Conservation (phyloP, 2,329 filamentous ascomycete genomes). For the Aspergillus tubingensis region DNA sequence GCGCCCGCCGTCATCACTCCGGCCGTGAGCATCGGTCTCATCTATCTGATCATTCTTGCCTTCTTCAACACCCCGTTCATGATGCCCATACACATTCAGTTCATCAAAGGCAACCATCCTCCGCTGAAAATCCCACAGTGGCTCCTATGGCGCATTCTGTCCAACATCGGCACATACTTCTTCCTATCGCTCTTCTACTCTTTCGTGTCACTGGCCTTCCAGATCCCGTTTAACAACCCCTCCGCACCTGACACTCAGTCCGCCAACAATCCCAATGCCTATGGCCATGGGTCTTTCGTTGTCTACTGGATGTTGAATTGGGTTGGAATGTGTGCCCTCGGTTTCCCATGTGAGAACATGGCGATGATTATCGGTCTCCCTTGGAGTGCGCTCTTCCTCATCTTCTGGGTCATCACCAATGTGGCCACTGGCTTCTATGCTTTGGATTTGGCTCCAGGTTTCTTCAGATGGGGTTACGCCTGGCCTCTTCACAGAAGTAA, state of each 20-base stretch:
- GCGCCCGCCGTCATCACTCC: slow-evolving; percentile 57
- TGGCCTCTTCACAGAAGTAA: slow-evolving; percentile 63
- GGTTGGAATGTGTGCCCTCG: slow-evolving; percentile 64
- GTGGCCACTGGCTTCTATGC: slow-evolving; percentile 62
- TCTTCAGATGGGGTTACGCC: slow-evolving; percentile 65
- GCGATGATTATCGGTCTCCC: slow-evolving; percentile 63
- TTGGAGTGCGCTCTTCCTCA: slow-evolving; percentile 64
- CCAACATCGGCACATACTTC: slow-evolving; percentile 60
- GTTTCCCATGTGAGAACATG: slow-evolving; percentile 65
- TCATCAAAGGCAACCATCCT: slow-evolving; percentile 56
- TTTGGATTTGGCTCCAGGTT: slow-evolving; percentile 59
- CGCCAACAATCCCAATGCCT: slow-evolving; percentile 54
- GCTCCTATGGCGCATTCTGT: slow-evolving; percentile 59
- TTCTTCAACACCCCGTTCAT: slow-evolving; percentile 69
- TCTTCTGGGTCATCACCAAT: slow-evolving; percentile 69
- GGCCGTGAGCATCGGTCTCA: slow-evolving; percentile 63
- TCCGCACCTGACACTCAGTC: slow-evolving; percentile 49
- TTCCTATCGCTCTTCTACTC: slow-evolving; percentile 65
- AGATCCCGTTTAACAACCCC: slow-evolving; percentile 60
- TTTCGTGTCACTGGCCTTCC: slow-evolving; percentile 63
- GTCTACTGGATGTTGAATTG: slow-evolving; percentile 68
- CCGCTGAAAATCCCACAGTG: slow-evolving; percentile 61
- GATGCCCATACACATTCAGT: slow-evolving; percentile 63
- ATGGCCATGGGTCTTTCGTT: slow-evolving; percentile 59
- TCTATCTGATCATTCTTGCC: slow-evolving; percentile 67